Evolutionary conservation across 306 rosid species (phyloP).

Genomic region (Prunus davidiana): DNA sequence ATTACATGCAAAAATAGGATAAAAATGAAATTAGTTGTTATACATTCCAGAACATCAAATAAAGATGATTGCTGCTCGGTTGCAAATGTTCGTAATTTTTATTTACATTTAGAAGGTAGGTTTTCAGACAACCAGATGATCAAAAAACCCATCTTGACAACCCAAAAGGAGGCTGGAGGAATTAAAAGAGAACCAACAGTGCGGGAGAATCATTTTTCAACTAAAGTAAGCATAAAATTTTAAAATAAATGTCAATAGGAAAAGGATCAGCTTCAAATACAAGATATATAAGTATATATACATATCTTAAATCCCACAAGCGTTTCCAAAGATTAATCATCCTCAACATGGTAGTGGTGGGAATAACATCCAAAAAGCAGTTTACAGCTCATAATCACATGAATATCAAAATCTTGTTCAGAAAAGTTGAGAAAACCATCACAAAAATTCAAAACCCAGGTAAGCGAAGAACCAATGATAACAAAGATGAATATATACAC

Average conservation of each 20-base stretch:
- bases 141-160: background rate
- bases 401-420: background rate
- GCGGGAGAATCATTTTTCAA: background rate
- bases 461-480: background rate
- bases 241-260: background rate
- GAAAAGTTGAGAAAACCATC: too few species aligned
- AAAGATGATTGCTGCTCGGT: background rate
- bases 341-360: too few species aligned
- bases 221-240: background rate
- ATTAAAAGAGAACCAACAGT: background rate
- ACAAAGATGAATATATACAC: background rate
- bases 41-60: background rate
- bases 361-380: background rate
- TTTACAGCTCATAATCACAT: background rate
- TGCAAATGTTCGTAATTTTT: background rate
- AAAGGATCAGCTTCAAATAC: background rate
- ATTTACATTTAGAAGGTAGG: background rate
- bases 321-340: background rate
- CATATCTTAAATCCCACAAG: too few species aligned
- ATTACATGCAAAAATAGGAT: background rate
- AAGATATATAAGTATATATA: background rate
- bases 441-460: background rate
- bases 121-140: background rate
- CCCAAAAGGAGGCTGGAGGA: background rate
- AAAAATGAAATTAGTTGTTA: background rate